Conservation (phyloP, 2,329 filamentous ascomycete genomes). For the Penicillium polonicum region DNA sequence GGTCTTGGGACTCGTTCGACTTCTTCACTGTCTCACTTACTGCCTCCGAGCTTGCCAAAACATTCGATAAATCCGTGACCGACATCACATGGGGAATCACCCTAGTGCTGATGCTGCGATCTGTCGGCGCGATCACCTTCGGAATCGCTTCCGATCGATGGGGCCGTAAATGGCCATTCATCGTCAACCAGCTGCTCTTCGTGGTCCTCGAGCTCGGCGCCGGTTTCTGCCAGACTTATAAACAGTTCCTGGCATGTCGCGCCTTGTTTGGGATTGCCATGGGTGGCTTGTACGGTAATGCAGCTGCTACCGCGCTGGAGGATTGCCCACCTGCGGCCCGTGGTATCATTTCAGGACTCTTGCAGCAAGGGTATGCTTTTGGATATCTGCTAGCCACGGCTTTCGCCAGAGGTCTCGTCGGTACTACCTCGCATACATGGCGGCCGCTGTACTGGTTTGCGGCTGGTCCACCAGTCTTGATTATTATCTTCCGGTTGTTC, state of each 20-base stretch:
- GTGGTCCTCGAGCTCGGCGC: conserved; percentile 61
- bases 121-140: conserved; percentile 59
- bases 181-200: conserved; percentile 62
- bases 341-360: conserved; percentile 60
- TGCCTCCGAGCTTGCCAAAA: conserved; percentile 52
- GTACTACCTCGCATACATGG: conserved; percentile 78
- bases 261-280: conserved; percentile 64
- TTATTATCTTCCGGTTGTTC: conserved; percentile 74
- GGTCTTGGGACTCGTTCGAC: conserved; percentile 59
- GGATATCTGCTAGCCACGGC: conserved; percentile 62
- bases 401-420: conserved; percentile 50
- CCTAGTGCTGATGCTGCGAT: conserved; percentile 60
- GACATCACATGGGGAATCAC: conserved; percentile 63
- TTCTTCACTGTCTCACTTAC: conserved; percentile 63
- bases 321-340: conserved; percentile 60
- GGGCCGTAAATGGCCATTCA: conserved; percentile 59
- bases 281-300: conserved; percentile 63
- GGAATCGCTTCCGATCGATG: conserved; percentile 54
- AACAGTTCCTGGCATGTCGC: conserved; percentile 58
- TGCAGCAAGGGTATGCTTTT: conserved; percentile 65
- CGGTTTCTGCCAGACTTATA: conserved; percentile 59
- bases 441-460: conserved; percentile 88
- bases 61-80: conserved; percentile 54
- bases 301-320: conserved; percentile 61
- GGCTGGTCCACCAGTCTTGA: conserved; percentile 72